phyloP scores from a whole-genome alignment of 371 early-diverging fungal species.

The Neoconidiobolus thromboides region DNA sequence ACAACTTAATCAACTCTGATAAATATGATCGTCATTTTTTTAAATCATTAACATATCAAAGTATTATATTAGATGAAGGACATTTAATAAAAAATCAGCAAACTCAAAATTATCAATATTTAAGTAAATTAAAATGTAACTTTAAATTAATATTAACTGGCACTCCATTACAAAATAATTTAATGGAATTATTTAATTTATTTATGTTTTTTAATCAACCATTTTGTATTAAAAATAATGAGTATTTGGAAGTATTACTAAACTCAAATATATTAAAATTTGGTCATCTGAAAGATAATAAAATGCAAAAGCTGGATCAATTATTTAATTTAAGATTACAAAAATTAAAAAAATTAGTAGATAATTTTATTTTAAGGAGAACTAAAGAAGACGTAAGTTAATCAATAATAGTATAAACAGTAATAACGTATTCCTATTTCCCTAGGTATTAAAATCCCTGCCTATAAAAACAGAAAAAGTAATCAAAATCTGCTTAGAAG shows the following conservation, averaged over 20 bases:
- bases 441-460: conserved; percentile 47
- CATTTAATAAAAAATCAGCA: background rate
- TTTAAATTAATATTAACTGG: conserved; percentile 14
- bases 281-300: background rate
- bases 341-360: conserved; percentile 7
- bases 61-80: conserved; percentile 2
- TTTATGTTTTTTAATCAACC: conserved; percentile 79
- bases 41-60: background rate
- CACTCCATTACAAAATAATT: conserved; percentile 87
- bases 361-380: conserved; percentile 56
- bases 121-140: background rate
- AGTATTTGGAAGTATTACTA: background rate
- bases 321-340: conserved; percentile 5
- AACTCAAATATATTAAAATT: background rate
- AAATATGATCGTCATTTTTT: background rate
- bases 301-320: background rate
- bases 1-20: background rate
- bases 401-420: no score
- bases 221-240: conserved; percentile 2
- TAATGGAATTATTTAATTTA: conserved; percentile 83
- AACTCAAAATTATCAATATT: background rate
- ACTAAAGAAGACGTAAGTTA: conserved; percentile 36
- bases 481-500: background rate
- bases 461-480: conserved; percentile 57
- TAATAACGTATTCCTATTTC: no score